Evolutionary conservation across 441 rosid species (phyloP).

Genomic region (Croton setiger): DNA sequence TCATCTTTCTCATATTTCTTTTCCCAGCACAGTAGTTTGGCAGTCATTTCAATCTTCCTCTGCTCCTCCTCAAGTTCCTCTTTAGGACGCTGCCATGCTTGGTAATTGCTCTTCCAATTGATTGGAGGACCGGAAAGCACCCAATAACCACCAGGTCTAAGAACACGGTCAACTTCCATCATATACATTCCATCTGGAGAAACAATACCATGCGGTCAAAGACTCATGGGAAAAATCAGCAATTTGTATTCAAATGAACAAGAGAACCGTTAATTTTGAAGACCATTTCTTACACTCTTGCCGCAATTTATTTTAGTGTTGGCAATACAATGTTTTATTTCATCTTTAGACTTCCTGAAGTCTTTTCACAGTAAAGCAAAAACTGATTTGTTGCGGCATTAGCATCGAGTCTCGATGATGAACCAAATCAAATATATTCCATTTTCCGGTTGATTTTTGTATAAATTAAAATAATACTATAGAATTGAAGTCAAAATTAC

Average conservation of each 20-base stretch:
- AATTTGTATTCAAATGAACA: not conserved
- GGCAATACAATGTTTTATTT: not conserved
- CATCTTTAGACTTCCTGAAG: not conserved
- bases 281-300: not conserved
- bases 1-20: conserved; percentile 85
- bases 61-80: conserved; percentile 76
- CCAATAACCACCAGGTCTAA: conserved; percentile 94
- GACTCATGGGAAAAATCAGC: not conserved
- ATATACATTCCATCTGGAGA: conserved; percentile 72
- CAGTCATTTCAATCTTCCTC: conserved; percentile 61
- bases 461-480: not conserved
- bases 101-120: conserved; percentile 73
- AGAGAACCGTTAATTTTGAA: not conserved
- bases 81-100: conserved; percentile 77
- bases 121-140: conserved; percentile 89
- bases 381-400: not conserved
- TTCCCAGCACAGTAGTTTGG: conserved; percentile 89
- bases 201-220: not conserved
- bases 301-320: not conserved
- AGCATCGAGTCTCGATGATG: not conserved
- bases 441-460: not conserved
- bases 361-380: not conserved
- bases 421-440: not conserved
- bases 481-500: conserved; percentile 4
- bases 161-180: conserved; percentile 89